phyloP scores from a whole-genome alignment of 2,329 filamentous ascomycete species.

The Aspergillus sp. region DNA sequence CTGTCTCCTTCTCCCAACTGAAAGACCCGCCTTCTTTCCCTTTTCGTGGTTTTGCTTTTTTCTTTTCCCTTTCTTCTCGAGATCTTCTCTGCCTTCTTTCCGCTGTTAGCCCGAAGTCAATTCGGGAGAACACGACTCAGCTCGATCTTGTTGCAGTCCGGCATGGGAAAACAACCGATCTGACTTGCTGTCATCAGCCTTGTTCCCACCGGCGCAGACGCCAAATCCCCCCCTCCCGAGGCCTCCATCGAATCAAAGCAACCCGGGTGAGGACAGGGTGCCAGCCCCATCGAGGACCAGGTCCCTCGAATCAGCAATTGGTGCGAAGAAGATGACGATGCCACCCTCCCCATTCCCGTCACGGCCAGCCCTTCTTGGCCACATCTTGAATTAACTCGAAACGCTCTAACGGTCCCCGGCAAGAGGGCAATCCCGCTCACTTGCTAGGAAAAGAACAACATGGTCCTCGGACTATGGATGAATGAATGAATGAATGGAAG shows the following conservation, averaged over 20 bases:
- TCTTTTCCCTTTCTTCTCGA: background rate
- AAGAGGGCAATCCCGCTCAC: slow-evolving; percentile 15
- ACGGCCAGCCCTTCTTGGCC: slow-evolving; percentile 15
- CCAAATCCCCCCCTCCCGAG: slow-evolving; percentile 23
- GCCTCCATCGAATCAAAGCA: slow-evolving; percentile 16
- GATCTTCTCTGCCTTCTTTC: background rate
- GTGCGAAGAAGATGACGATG: slow-evolving; percentile 11
- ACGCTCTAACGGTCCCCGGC: slow-evolving; percentile 39
- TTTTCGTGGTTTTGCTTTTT: slow-evolving; percentile 2
- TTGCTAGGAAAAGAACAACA: background rate
- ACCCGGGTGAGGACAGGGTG: slow-evolving; percentile 2
- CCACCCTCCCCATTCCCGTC: slow-evolving; percentile 10
- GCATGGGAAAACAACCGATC: slow-evolving; percentile 20
- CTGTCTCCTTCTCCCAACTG: background rate
- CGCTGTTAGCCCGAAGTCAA: background rate
- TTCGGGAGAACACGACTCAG: slow-evolving; percentile 8
- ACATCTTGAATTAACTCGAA: slow-evolving; percentile 40
- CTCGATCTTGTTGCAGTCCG: slow-evolving; percentile 25
- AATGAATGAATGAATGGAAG: background rate
- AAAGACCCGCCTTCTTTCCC: background rate
- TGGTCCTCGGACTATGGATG: background rate
- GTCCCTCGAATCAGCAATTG: slow-evolving; percentile 11
- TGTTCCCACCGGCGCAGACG: slow-evolving; percentile 23
- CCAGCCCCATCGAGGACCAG: slow-evolving; percentile 11
- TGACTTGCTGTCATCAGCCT: slow-evolving; percentile 29